Base-by-base conservation (phyloP, 305 asterid genomes). In the Fraxinus dipetala region DNA sequence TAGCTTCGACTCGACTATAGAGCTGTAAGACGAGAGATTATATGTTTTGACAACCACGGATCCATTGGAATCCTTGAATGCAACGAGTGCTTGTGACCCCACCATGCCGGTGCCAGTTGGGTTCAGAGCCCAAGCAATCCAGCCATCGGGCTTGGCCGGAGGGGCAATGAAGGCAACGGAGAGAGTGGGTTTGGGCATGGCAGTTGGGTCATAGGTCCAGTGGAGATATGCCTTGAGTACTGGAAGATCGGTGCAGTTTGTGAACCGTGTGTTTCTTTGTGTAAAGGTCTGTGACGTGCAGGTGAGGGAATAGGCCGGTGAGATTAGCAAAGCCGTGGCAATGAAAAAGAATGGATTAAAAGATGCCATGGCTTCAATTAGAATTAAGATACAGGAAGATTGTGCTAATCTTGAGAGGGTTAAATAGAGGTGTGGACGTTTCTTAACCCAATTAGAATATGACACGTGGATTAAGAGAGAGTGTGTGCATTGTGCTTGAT, bases 71-170 rank as follows among this genome's bases (percentile, higher is more conserved):
- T 69, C 84, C 54, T 77, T 84, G 86, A 85, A 87, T 10, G 93
- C 92, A 9, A 89, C 69, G n/a, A 91, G 79, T 0, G 94, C 48
- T 32, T 90, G 94, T 6, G 95, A 51, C 0, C 97, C 97, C 5
- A 54, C 2, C 97, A 93, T 93, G 48, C 91, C 88, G n/a, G 77
- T 48, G 22, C 77, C 87, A 6, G 80, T 80, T 16, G 97, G 95
- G 84, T 93, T 93, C 13, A 93, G 82, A 18, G 92, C 97, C 95
- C 95, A 92, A 0, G 93, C 89, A 9, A 91, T 24, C 95, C 97
- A 92, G 5, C 97, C 95, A 7, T 82, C 84, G 77, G 88, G 78
- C 4, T 61, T 11, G 28, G 91, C 86, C 24, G 97, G 97, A 35
- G 90, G 78, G 6, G 93, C 91, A 30, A 84, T n/a, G 89, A 83